Evolutionary conservation across 1,284 basidiomycete genomes (phyloP), one percentile per base, ranked within the genome.

Genomic region (Boletellus deceptivus): DNA sequence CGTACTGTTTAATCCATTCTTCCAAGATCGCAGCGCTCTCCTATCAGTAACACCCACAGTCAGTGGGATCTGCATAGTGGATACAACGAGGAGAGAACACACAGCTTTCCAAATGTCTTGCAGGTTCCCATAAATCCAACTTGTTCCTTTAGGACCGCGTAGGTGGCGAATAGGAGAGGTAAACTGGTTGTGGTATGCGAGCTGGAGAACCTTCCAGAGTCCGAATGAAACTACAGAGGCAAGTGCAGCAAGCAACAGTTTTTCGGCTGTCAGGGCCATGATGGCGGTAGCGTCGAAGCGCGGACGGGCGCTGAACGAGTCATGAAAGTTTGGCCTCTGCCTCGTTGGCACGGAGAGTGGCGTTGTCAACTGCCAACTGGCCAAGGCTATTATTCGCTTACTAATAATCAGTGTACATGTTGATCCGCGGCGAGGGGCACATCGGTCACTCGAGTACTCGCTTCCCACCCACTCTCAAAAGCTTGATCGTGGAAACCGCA

Each of bases 121-220:
- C 48, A 81, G 36, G 58, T 82, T 79, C 0, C 86, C 85, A 55
- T 69, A 83, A n/a, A 87, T 55, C 54, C 72, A 73, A 58, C 76
- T 79, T 1, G 69, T 56, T 52, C 60, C 76, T 37, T 73, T 70
- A 0, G 82, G 83, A 1, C 82, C 81, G 9, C 73, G 80, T 22
- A 84, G 60, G 41, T 67, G 53, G 22, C 73, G 71, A 9, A 82
- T 54, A 0, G 78, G 72, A 3, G 79, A 79, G 3, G 14, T 11
- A 14, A 38, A 38, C 13, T 38, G 18, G 5, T 20, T 17, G 18
- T 20, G 36, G 7, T 37, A 20, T 37, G 20, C 18, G 36, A 37
- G 18, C 18, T 13, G 17, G 36, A 37, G 17, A 17, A 43, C 10
- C 20, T 13, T 43, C 31, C 43, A 43, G 31, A 34, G 43, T 35